These are phyloP conservation scores for Sphagnum magellanicum DNA, from an alignment of 228 moss, liverwort and hornwort species.

Conservation along the genomic window DNA sequence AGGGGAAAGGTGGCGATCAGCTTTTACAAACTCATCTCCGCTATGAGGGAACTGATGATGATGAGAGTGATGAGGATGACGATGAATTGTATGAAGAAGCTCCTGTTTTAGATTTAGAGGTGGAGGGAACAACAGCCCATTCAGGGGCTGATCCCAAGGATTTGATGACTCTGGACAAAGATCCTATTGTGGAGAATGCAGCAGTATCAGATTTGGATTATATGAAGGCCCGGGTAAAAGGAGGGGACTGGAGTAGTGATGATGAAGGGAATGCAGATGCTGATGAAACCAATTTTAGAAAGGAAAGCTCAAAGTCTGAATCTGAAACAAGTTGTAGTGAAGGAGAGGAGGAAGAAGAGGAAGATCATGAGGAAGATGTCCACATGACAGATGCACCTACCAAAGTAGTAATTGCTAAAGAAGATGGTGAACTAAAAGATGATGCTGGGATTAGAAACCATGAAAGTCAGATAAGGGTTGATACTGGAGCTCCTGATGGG, in stretches of 20 bases:
- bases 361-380: slow-evolving; percentile 9
- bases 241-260: slow-evolving; percentile 75
- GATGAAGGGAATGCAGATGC: slow-evolving; percentile 33
- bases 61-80: slow-evolving; percentile 43
- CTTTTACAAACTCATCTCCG: slow-evolving; percentile 73
- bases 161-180: slow-evolving; percentile 10
- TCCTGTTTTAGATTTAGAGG: slow-evolving; percentile 17
- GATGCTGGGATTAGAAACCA: slow-evolving; percentile 11
- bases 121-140: slow-evolving; percentile 3
- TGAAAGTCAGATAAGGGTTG: slow-evolving; percentile 1
- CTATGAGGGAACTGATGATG: slow-evolving; percentile 44
- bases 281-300: slow-evolving; percentile 2
- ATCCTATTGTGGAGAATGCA: slow-evolving; percentile 53
- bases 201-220: slow-evolving; percentile 78
- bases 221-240: slow-evolving; percentile 68
- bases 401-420: neutral
- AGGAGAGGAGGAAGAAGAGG: slow-evolving; percentile 8
- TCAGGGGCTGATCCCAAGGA: slow-evolving; percentile 6
- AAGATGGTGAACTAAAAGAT: neutral
- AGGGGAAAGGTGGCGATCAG: slow-evolving; percentile 69
- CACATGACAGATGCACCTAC: neutral
- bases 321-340: neutral
- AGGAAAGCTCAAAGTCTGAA: slow-evolving; percentile 9
- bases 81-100: slow-evolving; percentile 43
- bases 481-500: slow-evolving; percentile 9